phyloP scores from a whole-genome alignment of 148 eudicot genomes.

The Heliamphora exappendiculata region DNA sequence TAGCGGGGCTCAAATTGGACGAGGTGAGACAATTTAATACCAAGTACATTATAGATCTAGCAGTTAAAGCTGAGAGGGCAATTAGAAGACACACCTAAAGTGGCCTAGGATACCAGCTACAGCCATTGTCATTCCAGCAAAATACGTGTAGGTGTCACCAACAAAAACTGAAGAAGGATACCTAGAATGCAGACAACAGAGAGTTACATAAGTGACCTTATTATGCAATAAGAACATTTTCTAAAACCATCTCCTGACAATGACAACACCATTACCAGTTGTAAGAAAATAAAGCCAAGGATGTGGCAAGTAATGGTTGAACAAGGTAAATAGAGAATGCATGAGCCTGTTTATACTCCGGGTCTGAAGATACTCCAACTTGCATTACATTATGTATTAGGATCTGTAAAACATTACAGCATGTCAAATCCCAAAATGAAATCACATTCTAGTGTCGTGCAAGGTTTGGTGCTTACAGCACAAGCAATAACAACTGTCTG shows the following conservation, averaged over 20 bases:
- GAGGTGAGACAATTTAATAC: too few relatives aligned
- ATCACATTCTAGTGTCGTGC: not conserved
- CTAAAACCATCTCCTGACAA: not conserved
- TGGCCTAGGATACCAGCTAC: constrained; percentile 95
- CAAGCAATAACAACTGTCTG: constrained; percentile 85
- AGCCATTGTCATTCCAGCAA: constrained; percentile 99
- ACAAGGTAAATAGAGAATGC: constrained; percentile 94
- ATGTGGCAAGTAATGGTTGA: constrained; percentile 92
- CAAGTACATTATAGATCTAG: too few relatives aligned
- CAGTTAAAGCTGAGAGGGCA: not conserved
- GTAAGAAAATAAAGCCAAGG: constrained; percentile 80
- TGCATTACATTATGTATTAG: constrained; percentile 86
- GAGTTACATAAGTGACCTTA: not conserved
- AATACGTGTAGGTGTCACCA: constrained; percentile 95
- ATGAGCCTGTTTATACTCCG: constrained; percentile 88
- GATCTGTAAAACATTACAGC: constrained; percentile 41
- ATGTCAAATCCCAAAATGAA: constrained; percentile 14
- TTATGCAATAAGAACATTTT: not conserved
- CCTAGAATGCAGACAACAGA: constrained; percentile 33
- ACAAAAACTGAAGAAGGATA: constrained; percentile 98
- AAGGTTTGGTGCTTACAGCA: constrained; percentile 59
- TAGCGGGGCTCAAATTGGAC: too few relatives aligned
- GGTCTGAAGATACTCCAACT: constrained; percentile 73
- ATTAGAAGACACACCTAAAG: constrained; percentile 49
- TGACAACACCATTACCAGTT: constrained; percentile 56